A percentile compares a stretch with the other conserved stretches of the same genome.
phyloP scores from a whole-genome alignment of 768 basidiomycete genomes.

The Leccinum obscurum region DNA sequence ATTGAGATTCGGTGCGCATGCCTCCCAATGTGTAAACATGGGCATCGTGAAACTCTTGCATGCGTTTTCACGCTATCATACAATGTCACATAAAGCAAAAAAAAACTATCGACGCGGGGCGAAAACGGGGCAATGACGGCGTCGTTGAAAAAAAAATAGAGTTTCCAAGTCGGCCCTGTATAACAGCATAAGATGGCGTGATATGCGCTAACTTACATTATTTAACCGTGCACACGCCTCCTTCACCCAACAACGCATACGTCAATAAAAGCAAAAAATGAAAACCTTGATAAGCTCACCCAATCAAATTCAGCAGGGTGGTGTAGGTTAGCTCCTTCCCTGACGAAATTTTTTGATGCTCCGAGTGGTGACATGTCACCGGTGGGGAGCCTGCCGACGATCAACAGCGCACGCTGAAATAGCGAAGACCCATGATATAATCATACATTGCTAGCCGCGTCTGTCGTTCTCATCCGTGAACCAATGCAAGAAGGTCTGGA shows the following conservation, averaged over 20 bases:
- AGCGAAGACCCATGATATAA: not conserved
- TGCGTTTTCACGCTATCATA: no score
- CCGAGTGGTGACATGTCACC: not conserved
- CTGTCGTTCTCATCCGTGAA: not conserved
- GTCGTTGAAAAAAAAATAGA: not conserved
- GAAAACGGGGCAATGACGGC: not conserved
- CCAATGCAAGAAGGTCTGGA: not conserved
- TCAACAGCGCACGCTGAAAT: not conserved
- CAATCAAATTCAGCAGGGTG: not conserved
- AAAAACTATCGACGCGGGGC: no score
- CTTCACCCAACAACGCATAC: not conserved
- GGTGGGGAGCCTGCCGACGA: not conserved
- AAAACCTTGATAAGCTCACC: conserved; percentile 2
- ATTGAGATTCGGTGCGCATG: not conserved
- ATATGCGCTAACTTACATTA: not conserved
- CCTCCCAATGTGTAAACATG: not conserved
- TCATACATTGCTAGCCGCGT: not conserved
- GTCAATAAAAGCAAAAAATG: not conserved
- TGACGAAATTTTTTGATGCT: not conserved
- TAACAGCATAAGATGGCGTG: not conserved
- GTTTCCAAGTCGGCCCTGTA: not conserved
- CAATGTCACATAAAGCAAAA: no score
- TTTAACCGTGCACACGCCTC: conserved; percentile 12
- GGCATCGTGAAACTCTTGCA: not conserved
- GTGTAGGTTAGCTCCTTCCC: not conserved